Percentiles rank a stretch among this genome's conserved stretches.
Conservation (phyloP, 208 protist genomes). For the Leptomonas pyrrhocoris region DNA sequence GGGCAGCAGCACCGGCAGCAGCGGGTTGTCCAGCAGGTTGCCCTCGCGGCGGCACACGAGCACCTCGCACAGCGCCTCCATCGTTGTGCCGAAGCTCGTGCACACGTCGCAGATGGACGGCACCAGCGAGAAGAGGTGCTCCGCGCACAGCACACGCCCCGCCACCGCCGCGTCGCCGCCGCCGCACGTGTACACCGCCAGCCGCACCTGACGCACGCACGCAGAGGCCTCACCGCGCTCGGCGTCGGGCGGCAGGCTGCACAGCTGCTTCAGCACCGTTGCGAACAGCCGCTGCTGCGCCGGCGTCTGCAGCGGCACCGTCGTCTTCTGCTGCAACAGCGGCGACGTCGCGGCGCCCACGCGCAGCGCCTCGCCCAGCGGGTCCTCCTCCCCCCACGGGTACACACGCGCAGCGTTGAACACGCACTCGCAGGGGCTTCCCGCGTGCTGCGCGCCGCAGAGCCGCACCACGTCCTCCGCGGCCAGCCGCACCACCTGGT, state of each 20-base stretch:
- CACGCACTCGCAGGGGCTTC: constrained; percentile 17
- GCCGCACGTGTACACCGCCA: constrained; percentile 16
- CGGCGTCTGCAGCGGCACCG: constrained; percentile 8
- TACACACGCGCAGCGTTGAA: constrained; percentile 18
- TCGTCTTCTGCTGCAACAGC: constrained; percentile 15
- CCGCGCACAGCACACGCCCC: constrained; percentile 11
- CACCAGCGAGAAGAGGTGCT: constrained; percentile 19
- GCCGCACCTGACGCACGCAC: constrained; percentile 23
- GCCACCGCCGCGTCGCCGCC: background rate
- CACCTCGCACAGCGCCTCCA: constrained; percentile 24
- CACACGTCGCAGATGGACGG: constrained; percentile 9
- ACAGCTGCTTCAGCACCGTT: constrained; percentile 1
- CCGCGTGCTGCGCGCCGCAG: constrained; percentile 1
- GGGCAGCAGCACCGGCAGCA: constrained; percentile 18
- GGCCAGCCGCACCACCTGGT: constrained; percentile 14
- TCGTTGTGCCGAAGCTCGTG: constrained; percentile 6
- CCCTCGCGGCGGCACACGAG: constrained; percentile 15
- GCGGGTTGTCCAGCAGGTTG: constrained; percentile 22
- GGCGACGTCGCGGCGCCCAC: background rate
- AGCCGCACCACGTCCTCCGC: constrained; percentile 22
- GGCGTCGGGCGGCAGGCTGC: background rate
- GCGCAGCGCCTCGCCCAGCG: background rate
- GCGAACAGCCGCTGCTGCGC: constrained; percentile 14
- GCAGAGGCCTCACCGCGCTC: background rate
- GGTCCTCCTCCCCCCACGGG: constrained; percentile 21